A percentile compares a stretch with the other conserved stretches of the same genome.
Evolutionary conservation across 106 monocot genomes (phyloP).

Genomic region (Xerophyta viscosa): DNA sequence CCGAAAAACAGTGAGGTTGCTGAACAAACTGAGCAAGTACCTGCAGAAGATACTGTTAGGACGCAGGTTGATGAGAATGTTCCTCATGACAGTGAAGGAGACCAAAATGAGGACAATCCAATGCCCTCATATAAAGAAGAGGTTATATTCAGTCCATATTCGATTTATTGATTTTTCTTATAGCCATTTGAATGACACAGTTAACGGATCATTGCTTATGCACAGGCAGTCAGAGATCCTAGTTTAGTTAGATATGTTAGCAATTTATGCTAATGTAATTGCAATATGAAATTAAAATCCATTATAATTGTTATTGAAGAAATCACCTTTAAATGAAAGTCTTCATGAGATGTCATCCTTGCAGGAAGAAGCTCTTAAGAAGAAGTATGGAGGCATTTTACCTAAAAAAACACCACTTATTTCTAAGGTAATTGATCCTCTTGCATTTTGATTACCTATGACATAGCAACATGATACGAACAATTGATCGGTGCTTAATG

Average conservation of each 20-base stretch:
- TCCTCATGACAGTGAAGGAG: slow-evolving; percentile 4
- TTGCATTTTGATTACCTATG: not conserved
- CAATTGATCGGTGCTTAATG: no score
- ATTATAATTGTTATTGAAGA: not conserved
- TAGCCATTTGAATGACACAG: not conserved
- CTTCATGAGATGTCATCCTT: not conserved
- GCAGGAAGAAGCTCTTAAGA: slow-evolving; percentile 69
- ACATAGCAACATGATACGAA: no score
- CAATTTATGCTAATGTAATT: no score
- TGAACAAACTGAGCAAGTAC: not conserved
- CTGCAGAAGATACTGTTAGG: not conserved
- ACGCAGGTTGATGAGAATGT: slow-evolving; percentile 7
- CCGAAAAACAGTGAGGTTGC: not conserved
- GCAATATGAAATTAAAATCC: not conserved
- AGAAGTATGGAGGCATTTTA: slow-evolving; percentile 78
- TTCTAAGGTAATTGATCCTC: slow-evolving; percentile 86
- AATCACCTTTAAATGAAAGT: not conserved
- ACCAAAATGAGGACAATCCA: slow-evolving; percentile 19
- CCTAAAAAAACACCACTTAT: slow-evolving; percentile 80
- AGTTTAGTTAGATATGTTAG: no score
- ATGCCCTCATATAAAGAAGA: slow-evolving; percentile 54
- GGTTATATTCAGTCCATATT: slow-evolving; percentile 25
- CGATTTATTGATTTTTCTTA: not conserved
- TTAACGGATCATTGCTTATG: no score
- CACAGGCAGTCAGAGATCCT: no score